These are phyloP conservation scores for Dictyostelium citrinum DNA, from an alignment of 78 protist species.

Conservation along the genomic window DNA sequence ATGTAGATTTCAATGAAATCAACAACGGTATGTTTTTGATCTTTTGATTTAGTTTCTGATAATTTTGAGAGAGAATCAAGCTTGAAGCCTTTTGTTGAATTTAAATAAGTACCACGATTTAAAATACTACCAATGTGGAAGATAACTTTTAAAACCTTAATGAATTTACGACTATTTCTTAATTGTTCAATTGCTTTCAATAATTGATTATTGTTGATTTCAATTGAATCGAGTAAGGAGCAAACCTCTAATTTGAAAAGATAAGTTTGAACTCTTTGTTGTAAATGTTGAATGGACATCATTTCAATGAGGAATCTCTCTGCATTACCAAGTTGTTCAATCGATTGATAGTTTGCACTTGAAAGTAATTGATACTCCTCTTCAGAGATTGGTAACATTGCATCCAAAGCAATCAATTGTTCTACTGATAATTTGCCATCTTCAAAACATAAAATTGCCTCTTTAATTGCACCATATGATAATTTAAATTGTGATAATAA, in stretches of 20 bases:
- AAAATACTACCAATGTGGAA: constrained; percentile 60
- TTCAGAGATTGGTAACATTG: constrained; percentile 68
- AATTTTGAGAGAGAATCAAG: constrained; percentile 41
- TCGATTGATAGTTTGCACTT: background rate
- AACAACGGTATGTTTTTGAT: constrained; percentile 67
- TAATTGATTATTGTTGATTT: background rate
- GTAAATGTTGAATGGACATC: constrained; percentile 36
- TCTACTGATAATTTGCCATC: constrained; percentile 34
- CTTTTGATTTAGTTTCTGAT: constrained; percentile 53
- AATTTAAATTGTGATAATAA: constrained; percentile 62
- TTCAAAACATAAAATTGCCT: constrained; percentile 48
- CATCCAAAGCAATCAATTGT: constrained; percentile 71
- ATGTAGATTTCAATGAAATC: constrained; percentile 49
- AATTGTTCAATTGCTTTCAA: background rate
- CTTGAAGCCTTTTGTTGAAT: constrained; percentile 43
- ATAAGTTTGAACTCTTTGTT: constrained; percentile 41
- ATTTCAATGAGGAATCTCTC: constrained; percentile 59
- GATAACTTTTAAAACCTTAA: constrained; percentile 37
- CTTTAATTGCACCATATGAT: constrained; percentile 46
- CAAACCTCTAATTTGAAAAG: constrained; percentile 18
- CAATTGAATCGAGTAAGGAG: background rate
- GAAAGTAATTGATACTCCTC: constrained; percentile 7
- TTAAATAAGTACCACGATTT: constrained; percentile 69
- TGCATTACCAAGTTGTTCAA: constrained; percentile 17
- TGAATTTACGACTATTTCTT: background rate